phyloP scores from a whole-genome alignment of 345 rosid genomes.

The Pistacia atlantica region DNA sequence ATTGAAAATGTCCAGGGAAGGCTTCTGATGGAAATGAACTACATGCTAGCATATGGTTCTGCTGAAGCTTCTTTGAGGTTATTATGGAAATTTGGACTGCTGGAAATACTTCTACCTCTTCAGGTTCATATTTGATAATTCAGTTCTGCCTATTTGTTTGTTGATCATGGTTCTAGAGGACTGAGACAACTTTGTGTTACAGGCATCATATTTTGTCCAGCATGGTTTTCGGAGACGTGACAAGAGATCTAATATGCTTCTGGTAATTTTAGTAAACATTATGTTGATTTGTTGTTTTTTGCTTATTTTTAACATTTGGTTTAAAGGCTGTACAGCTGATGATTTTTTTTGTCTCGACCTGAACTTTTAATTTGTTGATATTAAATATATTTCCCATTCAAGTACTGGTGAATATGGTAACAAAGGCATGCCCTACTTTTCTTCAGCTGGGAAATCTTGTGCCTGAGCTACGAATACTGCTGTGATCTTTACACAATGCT shows the following conservation, averaged over 20 bases:
- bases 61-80: constrained; percentile 92
- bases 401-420: neutral
- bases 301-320: neutral
- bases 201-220: constrained; percentile 84
- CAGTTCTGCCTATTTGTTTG: constrained; percentile 16
- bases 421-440: neutral
- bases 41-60: constrained; percentile 96
- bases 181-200: constrained; percentile 31
- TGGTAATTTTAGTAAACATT: constrained; percentile 51
- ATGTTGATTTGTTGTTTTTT: constrained; percentile 6
- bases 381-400: neutral
- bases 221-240: constrained; percentile 83
- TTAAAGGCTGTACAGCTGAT: neutral
- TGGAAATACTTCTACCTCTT: constrained; percentile 82
- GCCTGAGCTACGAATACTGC: neutral
- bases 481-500: neutral
- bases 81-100: constrained; percentile 91
- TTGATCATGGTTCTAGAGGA: neutral
- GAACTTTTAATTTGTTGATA: neutral
- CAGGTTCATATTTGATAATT: constrained; percentile 48
- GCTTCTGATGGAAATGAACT: constrained; percentile 93
- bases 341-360: neutral
- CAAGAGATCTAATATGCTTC: constrained; percentile 87
- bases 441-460: neutral
- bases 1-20: constrained; percentile 56